These are phyloP conservation scores for Ploettnerulaceae sp. DNA, from an alignment of 2,329 filamentous ascomycete genomes.

Conservation along the genomic window DNA sequence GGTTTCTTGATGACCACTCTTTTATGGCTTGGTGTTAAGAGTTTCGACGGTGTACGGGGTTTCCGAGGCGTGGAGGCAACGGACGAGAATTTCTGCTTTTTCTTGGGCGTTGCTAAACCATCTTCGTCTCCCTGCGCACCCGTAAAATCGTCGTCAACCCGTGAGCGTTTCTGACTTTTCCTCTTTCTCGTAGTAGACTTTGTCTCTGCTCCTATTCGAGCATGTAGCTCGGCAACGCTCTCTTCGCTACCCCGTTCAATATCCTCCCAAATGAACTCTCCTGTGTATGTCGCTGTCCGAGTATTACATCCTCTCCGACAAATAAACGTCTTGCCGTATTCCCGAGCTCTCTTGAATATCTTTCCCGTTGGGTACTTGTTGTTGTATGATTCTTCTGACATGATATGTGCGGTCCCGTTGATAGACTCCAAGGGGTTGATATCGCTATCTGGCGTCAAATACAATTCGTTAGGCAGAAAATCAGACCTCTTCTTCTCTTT, in stretches of 20 bases:
- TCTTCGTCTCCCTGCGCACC: constrained; percentile 30
- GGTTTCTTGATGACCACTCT: constrained; percentile 75
- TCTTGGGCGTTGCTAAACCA: constrained; percentile 46
- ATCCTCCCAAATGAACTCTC: constrained; percentile 90
- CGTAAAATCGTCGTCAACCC: constrained; percentile 36
- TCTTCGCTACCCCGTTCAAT: constrained; percentile 50
- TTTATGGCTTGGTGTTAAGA: constrained; percentile 60
- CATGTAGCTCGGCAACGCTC: constrained; percentile 23
- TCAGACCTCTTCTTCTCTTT: constrained; percentile 78
- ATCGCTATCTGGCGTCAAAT: constrained; percentile 84
- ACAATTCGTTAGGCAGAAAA: constrained; percentile 80
- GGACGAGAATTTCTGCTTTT: constrained; percentile 47
- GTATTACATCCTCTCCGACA: constrained; percentile 88
- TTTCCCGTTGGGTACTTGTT: constrained; percentile 68
- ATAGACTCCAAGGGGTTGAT: constrained; percentile 82
- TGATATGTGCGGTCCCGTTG: constrained; percentile 78
- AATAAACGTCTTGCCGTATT: constrained; percentile 81
- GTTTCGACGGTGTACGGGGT: constrained; percentile 38
- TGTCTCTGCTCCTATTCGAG: constrained; percentile 60
- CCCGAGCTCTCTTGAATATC: constrained; percentile 65
- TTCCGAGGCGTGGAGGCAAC: constrained; percentile 33
- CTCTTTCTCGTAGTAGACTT: constrained; percentile 54
- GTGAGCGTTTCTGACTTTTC: constrained; percentile 24
- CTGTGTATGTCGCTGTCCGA: constrained; percentile 82
- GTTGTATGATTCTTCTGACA: constrained; percentile 67